Evolutionary conservation across 148 eudicot species (phyloP), one percentile per base, ranked within the genome.

Genomic region (Rhododendron ferrugineum): DNA sequence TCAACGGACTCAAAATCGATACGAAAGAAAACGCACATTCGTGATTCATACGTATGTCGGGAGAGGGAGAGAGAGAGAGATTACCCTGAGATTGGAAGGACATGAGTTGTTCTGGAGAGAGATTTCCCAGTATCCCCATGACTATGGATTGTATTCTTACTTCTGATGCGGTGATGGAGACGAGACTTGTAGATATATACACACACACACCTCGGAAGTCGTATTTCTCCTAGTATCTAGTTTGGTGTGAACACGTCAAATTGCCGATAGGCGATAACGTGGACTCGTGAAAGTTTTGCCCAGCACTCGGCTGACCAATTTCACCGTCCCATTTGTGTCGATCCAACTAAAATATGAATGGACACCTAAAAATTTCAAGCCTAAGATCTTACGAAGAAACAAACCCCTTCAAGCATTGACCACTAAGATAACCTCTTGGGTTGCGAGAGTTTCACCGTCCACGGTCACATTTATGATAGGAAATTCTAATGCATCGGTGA

Each of bases 41-140:
- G 81, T 66, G 72, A 66, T 10, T 26, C 72, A 3, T 66, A 10
- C 34, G 3, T 26, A 10, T 3, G 32, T 77, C 66, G 30, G 58
- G 23, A 50, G 26, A 30, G 58, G n/a, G n/a, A 7, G 2, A 14
- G 18, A 42, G 22, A 73, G 40, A 60, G 70, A 37, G 40, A 46
- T 37, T 68, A 94, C 96, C 96, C 85, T 95, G 89, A 84, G 96
- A 89, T 44, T 91, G 80, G 89, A 93, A 95, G 78, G 87, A 91
- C 9, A 88, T 81, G 42, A 93, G 94, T 85, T 95, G 94, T 22
- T 88, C 90, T 26, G 92, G 84, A 76, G 83, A 91, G 32, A 94
- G 94, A 83, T 46, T 84, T 73, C 91, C 93, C 34, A 81, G 80
- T 26, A 91, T 87, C 49, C 88, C 94, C 98, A 94, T 92, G 32